Percentiles rank a stretch among this genome's conserved stretches.
phyloP scores from a whole-genome alignment of 345 rosid species.

The Euphorbia tirucalli region DNA sequence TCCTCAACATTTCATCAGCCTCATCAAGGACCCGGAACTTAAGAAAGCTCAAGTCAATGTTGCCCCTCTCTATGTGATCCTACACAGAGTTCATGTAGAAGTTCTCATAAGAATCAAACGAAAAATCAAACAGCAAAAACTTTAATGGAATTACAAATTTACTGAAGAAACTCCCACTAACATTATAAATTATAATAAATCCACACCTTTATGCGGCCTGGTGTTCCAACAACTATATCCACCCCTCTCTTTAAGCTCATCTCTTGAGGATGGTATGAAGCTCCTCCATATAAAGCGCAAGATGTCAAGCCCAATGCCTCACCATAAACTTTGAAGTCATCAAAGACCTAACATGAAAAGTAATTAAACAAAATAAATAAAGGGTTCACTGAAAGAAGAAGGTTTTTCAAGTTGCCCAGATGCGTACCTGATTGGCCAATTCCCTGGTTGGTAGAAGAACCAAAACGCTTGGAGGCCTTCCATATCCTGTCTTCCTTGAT shows the following conservation, averaged over 20 bases:
- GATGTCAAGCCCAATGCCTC: constrained; percentile 67
- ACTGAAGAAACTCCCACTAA: background rate
- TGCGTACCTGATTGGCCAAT: constrained; percentile 78
- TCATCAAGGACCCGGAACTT: constrained; percentile 95
- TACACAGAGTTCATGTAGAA: constrained; percentile 22
- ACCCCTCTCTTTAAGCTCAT: constrained; percentile 68
- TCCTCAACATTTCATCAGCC: constrained; percentile 97
- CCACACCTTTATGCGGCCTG: constrained; percentile 87
- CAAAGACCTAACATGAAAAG: constrained; percentile 42
- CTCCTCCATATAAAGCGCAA: constrained; percentile 93
- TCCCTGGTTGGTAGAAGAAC: constrained; percentile 95
- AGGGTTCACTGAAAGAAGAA: background rate
- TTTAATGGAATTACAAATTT: background rate
- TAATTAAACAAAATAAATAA: background rate
- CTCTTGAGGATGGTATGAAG: constrained; percentile 64
- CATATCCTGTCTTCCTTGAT: constrained; percentile 67
- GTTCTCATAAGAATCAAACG: background rate
- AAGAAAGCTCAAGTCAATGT: constrained; percentile 58
- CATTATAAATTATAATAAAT: background rate
- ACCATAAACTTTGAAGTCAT: constrained; percentile 86
- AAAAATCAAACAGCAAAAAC: background rate
- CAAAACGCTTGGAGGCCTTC: constrained; percentile 83
- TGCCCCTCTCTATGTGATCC: constrained; percentile 85
- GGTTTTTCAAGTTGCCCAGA: background rate
- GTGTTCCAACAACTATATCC: constrained; percentile 90